Conservation (phyloP, 2,329 filamentous ascomycete genomes). For the Beauveria sp. region DNA sequence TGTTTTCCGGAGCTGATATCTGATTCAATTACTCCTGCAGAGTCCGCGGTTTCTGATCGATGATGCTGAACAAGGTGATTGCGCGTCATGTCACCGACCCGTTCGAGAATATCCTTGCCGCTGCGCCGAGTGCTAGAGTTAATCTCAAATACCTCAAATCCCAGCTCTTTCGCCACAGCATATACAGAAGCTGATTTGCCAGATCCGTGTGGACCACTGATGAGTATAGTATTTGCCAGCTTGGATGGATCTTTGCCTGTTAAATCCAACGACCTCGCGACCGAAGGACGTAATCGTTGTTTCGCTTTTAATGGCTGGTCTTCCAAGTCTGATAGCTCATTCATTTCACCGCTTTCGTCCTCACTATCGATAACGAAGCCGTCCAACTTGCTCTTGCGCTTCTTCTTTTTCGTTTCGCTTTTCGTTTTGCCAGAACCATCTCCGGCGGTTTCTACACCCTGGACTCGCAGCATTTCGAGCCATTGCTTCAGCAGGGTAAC, state of each 20-base stretch:
- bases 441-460: conserved; percentile 61
- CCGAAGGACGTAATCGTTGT: conserved; percentile 37
- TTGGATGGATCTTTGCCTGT: conserved; percentile 33
- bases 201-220: conserved; percentile 83
- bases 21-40: conserved; percentile 26
- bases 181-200: conserved; percentile 92
- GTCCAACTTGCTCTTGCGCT: conserved; percentile 67
- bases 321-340: conserved; percentile 52
- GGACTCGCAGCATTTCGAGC: conserved; percentile 69
- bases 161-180: conserved; percentile 85
- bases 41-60: conserved; percentile 26
- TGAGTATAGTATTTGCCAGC: conserved; percentile 68
- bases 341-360: conserved; percentile 63
- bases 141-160: conserved; percentile 92
- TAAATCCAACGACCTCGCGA: conserved; percentile 39
- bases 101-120: conserved; percentile 84
- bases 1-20: conserved; percentile 64
- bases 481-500: conserved; percentile 67
- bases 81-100: conserved; percentile 90
- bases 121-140: conserved; percentile 76
- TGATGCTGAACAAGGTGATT: conserved; percentile 74
- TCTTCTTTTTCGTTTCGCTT: conserved; percentile 47
- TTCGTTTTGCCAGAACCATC: conserved; percentile 23
- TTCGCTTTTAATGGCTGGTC: conserved; percentile 21
- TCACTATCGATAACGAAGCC: conserved; percentile 74